phyloP scores from a whole-genome alignment of 345 rosid genomes.

The Carallia pectinifolia region DNA sequence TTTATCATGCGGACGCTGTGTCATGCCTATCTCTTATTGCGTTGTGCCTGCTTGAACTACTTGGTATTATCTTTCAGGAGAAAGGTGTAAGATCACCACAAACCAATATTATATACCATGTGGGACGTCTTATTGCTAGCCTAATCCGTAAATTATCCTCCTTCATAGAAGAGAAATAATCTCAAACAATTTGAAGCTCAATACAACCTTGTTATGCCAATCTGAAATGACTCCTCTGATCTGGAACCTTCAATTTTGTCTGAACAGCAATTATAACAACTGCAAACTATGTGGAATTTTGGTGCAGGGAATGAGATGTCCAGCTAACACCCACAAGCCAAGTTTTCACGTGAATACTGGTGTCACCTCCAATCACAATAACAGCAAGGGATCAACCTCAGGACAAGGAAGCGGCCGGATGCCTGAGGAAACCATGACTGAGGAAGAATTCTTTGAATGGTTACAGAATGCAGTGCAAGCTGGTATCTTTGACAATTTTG shows the following conservation, averaged over 20 bases:
- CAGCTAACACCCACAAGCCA: slow-evolving; percentile 90
- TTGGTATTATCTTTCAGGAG: no score
- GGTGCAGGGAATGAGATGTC: slow-evolving; percentile 94
- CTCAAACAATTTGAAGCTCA: no score
- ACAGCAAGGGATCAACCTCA: slow-evolving; percentile 54
- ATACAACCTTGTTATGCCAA: no score
- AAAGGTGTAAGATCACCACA: no score
- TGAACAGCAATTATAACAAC: neutral
- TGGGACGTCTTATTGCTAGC: no score
- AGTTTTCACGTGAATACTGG: slow-evolving; percentile 93
- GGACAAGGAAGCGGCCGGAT: slow-evolving; percentile 58
- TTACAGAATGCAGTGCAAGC: slow-evolving; percentile 82
- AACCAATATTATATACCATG: no score
- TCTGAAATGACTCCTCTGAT: neutral
- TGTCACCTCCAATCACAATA: slow-evolving; percentile 46
- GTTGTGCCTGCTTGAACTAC: no score
- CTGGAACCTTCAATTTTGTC: neutral
- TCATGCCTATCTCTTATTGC: no score
- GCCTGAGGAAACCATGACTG: slow-evolving; percentile 89
- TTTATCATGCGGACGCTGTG: no score
- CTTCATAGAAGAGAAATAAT: no score
- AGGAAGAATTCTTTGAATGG: slow-evolving; percentile 85
- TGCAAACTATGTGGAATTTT: slow-evolving; percentile 2
- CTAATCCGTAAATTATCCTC: no score
- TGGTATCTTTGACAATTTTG: slow-evolving; percentile 62